Conservation (phyloP, 2,329 filamentous ascomycete species). For the Phoma sp. region DNA sequence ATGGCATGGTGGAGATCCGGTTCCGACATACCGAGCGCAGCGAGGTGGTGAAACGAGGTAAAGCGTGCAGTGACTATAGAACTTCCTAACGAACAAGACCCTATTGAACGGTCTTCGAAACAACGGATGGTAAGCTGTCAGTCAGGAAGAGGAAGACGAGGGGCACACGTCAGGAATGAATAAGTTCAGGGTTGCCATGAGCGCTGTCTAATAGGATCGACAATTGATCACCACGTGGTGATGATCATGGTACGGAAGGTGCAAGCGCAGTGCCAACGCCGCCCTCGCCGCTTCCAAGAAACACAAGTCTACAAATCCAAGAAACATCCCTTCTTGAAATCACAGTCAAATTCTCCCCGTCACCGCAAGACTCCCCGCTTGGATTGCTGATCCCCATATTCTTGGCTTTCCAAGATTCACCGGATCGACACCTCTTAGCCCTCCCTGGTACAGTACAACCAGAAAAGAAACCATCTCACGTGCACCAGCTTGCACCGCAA, state of each 20-base stretch:
- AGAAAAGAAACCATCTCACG: too few relatives aligned
- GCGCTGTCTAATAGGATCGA: conserved; percentile 13
- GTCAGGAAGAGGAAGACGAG: neutral
- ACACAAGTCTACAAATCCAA: neutral
- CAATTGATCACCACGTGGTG: conserved; percentile 20
- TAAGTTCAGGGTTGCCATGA: neutral
- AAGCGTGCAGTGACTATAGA: too few relatives aligned
- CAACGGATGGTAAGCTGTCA: too few relatives aligned
- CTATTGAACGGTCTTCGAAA: neutral
- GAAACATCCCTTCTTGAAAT: too few relatives aligned
- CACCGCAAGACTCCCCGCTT: too few relatives aligned
- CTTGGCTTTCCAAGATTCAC: too few relatives aligned
- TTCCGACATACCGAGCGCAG: conserved; percentile 44
- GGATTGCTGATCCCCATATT: too few relatives aligned
- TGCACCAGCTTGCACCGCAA: too few relatives aligned
- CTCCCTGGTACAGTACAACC: too few relatives aligned
- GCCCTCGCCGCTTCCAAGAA: conserved; percentile 4
- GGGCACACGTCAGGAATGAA: neutral
- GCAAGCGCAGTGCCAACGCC: conserved; percentile 9
- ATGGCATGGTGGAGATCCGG: conserved; percentile 57
- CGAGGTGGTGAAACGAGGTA: too few relatives aligned
- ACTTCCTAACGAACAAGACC: neutral
- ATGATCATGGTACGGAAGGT: conserved; percentile 15
- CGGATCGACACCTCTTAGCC: too few relatives aligned
- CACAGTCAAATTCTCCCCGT: too few relatives aligned